These are phyloP conservation scores for Dryas alaskensis DNA, from an alignment of 306 rosid species.

Conservation along the genomic window DNA sequence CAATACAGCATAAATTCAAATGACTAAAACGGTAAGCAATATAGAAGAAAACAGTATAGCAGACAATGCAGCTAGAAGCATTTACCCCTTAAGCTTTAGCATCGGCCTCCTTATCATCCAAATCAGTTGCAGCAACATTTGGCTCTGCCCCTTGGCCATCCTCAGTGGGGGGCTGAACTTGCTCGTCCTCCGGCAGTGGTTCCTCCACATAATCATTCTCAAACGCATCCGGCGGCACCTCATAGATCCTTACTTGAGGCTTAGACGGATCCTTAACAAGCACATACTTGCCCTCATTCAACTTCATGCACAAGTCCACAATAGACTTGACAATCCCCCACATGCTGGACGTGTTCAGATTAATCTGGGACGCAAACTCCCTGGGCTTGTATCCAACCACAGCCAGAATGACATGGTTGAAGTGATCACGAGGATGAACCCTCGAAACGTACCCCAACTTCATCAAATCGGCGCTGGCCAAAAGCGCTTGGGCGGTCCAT, in stretches of 20 bases:
- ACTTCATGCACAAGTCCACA: slow-evolving; percentile 93
- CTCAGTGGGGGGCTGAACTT: slow-evolving; percentile 82
- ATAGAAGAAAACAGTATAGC: neutral
- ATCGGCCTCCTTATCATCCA: slow-evolving; percentile 47
- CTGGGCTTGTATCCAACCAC: slow-evolving; percentile 87
- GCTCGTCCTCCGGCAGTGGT: slow-evolving; percentile 90
- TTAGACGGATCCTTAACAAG: slow-evolving; percentile 88
- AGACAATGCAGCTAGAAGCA: neutral
- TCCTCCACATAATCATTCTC: slow-evolving; percentile 97
- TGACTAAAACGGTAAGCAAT: neutral
- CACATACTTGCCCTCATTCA: slow-evolving; percentile 89
- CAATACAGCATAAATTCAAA: neutral
- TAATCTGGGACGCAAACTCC: slow-evolving; percentile 80
- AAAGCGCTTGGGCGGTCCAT: slow-evolving; percentile 91
- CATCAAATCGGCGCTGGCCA: slow-evolving; percentile 89
- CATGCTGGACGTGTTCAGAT: slow-evolving; percentile 74
- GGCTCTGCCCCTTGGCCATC: slow-evolving; percentile 54
- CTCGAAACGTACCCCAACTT: slow-evolving; percentile 88
- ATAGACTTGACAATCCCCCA: slow-evolving; percentile 99
- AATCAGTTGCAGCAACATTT: slow-evolving; percentile 41
- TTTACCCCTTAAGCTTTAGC: slow-evolving; percentile 46
- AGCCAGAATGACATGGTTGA: slow-evolving; percentile 84
- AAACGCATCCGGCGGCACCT: slow-evolving; percentile 83
- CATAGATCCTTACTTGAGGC: slow-evolving; percentile 95
- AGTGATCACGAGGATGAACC: slow-evolving; percentile 95